Evolutionary conservation across 2,329 filamentous ascomycete genomes (phyloP).

Genomic region (Monilinia laxa): DNA sequence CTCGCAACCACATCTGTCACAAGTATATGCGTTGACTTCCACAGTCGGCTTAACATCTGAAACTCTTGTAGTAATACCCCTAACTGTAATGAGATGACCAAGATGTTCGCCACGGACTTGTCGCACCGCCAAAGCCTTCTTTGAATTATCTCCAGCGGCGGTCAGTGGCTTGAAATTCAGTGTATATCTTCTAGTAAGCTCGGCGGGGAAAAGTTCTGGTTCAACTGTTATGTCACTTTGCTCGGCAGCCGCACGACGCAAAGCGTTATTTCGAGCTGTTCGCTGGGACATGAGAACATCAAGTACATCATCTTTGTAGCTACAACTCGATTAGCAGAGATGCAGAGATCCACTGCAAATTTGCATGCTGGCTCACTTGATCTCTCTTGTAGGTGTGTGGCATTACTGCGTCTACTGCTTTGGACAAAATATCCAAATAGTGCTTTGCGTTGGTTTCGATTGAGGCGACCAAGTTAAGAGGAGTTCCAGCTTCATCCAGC

Average conservation of each 20-base stretch:
- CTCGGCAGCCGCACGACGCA: constrained; percentile 65
- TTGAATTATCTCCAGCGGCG: constrained; percentile 58
- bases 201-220: constrained; percentile 82
- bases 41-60: constrained; percentile 97
- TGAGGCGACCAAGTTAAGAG: constrained; percentile 71
- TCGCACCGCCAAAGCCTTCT: constrained; percentile 78
- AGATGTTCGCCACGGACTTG: constrained; percentile 91
- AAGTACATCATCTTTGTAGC: constrained; percentile 95
- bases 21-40: constrained; percentile 97
- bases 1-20: constrained; percentile 92
- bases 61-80: constrained; percentile 90
- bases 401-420: constrained; percentile 84
- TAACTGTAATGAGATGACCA: constrained; percentile 87
- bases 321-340: constrained; percentile 40
- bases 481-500: constrained; percentile 55
- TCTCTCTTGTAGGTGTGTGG: constrained; percentile 73
- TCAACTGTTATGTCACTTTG: constrained; percentile 59
- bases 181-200: constrained; percentile 90
- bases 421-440: constrained; percentile 88
- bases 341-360: not conserved
- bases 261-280: constrained; percentile 77
- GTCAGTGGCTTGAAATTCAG: constrained; percentile 92
- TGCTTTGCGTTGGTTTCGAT: constrained; percentile 91
- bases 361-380: constrained; percentile 58
- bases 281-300: constrained; percentile 96